Evolutionary conservation across 2,329 filamentous ascomycete species (phyloP), one percentile per base, ranked within the genome.

Genomic region (Pestalotiopsis sp.): DNA sequence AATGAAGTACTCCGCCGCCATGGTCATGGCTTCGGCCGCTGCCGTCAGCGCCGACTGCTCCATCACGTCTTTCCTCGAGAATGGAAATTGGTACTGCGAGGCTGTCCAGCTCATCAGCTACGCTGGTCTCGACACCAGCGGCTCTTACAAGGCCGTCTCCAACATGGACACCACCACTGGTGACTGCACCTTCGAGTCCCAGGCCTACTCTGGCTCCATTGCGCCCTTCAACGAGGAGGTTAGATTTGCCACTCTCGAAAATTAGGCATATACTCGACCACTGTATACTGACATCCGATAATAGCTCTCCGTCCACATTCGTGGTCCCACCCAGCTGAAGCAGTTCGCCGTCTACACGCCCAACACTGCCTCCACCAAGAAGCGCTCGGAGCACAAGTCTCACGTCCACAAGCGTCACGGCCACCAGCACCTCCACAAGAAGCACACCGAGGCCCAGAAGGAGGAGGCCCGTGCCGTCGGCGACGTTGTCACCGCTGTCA

Each of bases 171-270:
- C 87, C 69, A 73, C 82, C 17, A 76, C 80, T 63, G 87, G 87
- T 56, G 75, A 82, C 23, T 94, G 92, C 78, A 73, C 80, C 6
- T 88, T 84, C 71, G 78, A 83, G 49, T 80, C 84, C 17, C 81
- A 86, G 69, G 68, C 78, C 0, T 94, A 90, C 75, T 83, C 80
- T 12, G 91, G 92, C 14, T 82, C 86, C 56, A 81, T 93, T 65
- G 87, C 90, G 36, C 92, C 92, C 6, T 84, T 93, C 41, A 85
- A 92, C 70, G 89, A 92, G 77, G 91, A 92, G 81, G 92, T 93
- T 82, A 80, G 88, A 79, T 20, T 73, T 38, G 14, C 20, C 59
- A 52, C 60, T 20, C 12, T 14, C 27, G 61, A 27, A n/a, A 52
- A 52, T 23, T 17, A 2, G 9, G 9, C 45, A 52, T 52, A 4